phyloP scores from a whole-genome alignment of 164 flowering plant genomes.

The Aristolochia californica region DNA sequence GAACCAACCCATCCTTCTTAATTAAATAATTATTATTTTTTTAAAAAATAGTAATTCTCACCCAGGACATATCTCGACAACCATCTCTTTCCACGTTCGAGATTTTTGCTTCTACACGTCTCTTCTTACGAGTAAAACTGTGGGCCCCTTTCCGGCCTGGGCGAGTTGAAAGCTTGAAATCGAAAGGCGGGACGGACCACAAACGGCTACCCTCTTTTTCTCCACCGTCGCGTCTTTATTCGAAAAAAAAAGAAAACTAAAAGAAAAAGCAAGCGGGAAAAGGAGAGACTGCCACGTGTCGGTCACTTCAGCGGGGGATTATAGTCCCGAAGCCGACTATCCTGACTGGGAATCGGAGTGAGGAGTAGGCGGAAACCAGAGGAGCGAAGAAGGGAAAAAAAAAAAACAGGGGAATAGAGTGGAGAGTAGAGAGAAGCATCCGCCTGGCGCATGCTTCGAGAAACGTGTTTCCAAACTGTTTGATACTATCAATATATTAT shows the following conservation, averaged over 20 bases:
- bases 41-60: too few relatives aligned
- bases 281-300: not conserved
- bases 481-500: not conserved
- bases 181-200: too few relatives aligned
- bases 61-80: too few relatives aligned
- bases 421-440: not conserved
- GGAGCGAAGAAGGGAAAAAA: constrained; percentile 3
- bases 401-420: not conserved
- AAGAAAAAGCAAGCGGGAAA: not conserved
- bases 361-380: constrained; percentile 40
- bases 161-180: too few relatives aligned
- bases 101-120: not conserved
- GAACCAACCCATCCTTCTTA: too few relatives aligned
- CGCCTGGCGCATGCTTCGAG: not conserved
- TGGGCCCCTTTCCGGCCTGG: not conserved
- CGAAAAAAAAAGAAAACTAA: not conserved
- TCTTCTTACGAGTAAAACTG: not conserved
- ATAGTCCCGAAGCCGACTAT: not conserved
- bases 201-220: too few relatives aligned
- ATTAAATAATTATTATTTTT: too few relatives aligned
- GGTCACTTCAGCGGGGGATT: not conserved
- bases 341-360: constrained; percentile 36
- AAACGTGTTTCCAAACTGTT: not conserved
- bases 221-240: too few relatives aligned
- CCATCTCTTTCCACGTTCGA: not conserved